Base-by-base conservation (phyloP, 2,329 filamentous ascomycete genomes). In the Fusarium sublunatum region DNA sequence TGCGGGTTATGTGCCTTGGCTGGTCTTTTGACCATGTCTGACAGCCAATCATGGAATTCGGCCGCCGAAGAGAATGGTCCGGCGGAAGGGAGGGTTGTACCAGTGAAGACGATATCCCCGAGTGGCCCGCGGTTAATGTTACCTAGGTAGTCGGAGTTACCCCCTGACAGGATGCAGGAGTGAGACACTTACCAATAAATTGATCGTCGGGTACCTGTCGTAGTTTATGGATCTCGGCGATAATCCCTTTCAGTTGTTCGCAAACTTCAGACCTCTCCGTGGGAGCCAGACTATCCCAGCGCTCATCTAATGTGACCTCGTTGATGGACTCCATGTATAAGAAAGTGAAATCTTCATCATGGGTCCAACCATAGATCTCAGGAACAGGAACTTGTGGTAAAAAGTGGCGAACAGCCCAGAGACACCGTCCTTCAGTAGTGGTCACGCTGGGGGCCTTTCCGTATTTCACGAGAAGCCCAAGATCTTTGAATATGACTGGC, bases 401-500 rank as follows among this genome's bases (percentile, higher is more conserved):
- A 12, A 46, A 43, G 4, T 32, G 35, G 13, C 46, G 26, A 39
- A 52, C 2, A 5, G 40, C 40, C 40, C 40, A 45, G 7, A 45
- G 32, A 25, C 40, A 45, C 40, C 31, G 31, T 3, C 26, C 32
- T 25, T 52, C 32, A 9, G 9, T 4, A 7, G 53, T 38, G 26
- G 51, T 47, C 19, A 53, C 57, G 0, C 28, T 3, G 1, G 40
- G n/a, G 22, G 15, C 31, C 24, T 50, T 4, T 15, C 47, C 54
- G 7, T 51, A 52, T 24, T 64, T 64, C n/a, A 59, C 62, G n/a
- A 61, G 11, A 28, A 63, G 62, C 13, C 42, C 59, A 5, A 64
- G 49, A 15, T 52, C 41, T 19, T 54, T 8, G 10, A 58, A 62
- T 5, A 53, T 4, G 10, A 36, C 29, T 34, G 51, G 55, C 7